Base-by-base conservation (phyloP, 148 eudicot species). In the Silene conica region DNA sequence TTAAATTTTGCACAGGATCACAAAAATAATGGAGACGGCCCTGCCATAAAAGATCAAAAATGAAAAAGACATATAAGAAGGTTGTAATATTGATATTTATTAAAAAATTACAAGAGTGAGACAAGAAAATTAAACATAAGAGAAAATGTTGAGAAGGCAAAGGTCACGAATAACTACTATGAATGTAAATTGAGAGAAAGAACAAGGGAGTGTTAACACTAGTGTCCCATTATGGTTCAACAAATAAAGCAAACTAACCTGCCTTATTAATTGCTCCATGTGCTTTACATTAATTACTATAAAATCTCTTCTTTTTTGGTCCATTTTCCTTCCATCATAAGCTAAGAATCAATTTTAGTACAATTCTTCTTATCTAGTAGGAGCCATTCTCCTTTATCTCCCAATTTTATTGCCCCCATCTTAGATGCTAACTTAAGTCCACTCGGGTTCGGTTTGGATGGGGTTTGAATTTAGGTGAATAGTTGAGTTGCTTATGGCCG, bases 191-290 rank as follows among this genome's bases (percentile, higher is more conserved):
- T 34, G 63, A 18, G 41, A 57, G 48, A 56, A 71, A 71, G 45
- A 71, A 71, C 62, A 71, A 59, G 48, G 7, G 68, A 64, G 68
- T 28, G 48, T 71, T 38, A 71, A 57, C 7, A 12, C 25, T 18
- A 71, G 58, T 54, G 46, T 28, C 74, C 74, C 46, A 26, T 71
- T 22, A 20, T 73, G 75, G 67, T 67, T 59, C 75, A 59, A 31
- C 75, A 73, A 73, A 73, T 73, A 48, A 43, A 62, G 75, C 54
- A 73, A 73, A 73, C 23, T 38, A 3, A 12, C 63, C 63, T 57
- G 20, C 67, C 55, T 23, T 48, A 58, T 78, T 78, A 56, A 59
- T 45, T 50, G 28, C 11, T 59, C 26, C 80, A 78, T 74, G 74
- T 58, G 68, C 43, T 63, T 38, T 64, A 34, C 79, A 73, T 63